These are phyloP conservation scores for Pyrus betulifolia DNA, from an alignment of 306 rosid genomes.

Conservation along the genomic window DNA sequence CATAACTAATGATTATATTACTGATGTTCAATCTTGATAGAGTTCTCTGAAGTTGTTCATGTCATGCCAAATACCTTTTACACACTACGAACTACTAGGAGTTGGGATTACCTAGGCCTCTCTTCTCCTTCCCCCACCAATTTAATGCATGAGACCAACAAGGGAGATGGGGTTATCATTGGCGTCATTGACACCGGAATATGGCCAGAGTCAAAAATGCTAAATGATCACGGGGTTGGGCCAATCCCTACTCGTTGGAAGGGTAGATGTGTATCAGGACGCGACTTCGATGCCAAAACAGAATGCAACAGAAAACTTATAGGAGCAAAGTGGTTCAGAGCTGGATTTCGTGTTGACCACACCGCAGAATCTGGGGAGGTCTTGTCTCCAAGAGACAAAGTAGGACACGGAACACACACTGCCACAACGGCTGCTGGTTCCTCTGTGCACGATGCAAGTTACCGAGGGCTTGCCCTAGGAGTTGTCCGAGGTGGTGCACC, in stretches of 20 bases:
- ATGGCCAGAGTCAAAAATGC: conserved; percentile 7
- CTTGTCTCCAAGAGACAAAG: conserved; percentile 32
- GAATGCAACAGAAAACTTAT: conserved; percentile 11
- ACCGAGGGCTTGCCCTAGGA: conserved; percentile 40
- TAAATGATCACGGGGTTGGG: not conserved
- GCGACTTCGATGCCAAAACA: not conserved
- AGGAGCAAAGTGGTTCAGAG: conserved; percentile 3
- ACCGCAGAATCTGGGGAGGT: conserved; percentile 7
- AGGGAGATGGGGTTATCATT: conserved; percentile 9
- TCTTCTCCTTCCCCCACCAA: not conserved
- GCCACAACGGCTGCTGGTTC: conserved; percentile 41
- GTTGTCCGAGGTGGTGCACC: conserved; percentile 47
- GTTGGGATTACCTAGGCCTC: conserved; percentile 15
- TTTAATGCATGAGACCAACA: not conserved
- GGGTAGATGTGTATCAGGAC: not conserved
- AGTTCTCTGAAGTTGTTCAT: not conserved
- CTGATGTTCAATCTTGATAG: not conserved
- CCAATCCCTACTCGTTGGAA: conserved; percentile 18
- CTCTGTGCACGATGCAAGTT: conserved; percentile 23
- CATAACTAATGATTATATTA: not conserved
- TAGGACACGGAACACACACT: conserved; percentile 44
- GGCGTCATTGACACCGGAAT: not conserved
- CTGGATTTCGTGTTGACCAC: conserved; percentile 29
- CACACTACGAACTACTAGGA: not conserved
- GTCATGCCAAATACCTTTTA: not conserved